A percentile compares a stretch with the other conserved stretches of the same genome.
phyloP scores from a whole-genome alignment of 2,329 filamentous ascomycete species.

The Claviceps maximensis region DNA sequence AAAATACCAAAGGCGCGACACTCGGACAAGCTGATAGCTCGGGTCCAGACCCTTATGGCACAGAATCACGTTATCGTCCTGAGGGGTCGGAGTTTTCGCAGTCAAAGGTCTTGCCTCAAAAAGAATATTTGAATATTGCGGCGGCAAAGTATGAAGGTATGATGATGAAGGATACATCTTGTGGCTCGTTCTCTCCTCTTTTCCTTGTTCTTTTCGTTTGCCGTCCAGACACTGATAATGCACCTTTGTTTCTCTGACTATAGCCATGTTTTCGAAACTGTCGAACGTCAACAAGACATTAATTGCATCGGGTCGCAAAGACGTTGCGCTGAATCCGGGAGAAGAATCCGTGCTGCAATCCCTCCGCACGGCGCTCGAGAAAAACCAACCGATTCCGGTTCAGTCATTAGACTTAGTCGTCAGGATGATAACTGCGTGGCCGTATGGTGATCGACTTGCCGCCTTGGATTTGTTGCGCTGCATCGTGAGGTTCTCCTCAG shows the following conservation, averaged over 20 bases:
- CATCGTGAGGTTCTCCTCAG: conserved; percentile 53
- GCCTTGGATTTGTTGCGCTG: conserved; percentile 82
- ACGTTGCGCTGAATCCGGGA: conserved; percentile 57
- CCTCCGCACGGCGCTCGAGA: conserved; percentile 52
- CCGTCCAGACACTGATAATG: neutral
- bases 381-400: conserved; percentile 33
- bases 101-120: conserved; percentile 60
- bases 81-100: conserved; percentile 32
- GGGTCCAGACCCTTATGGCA: conserved; percentile 61
- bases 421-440: conserved; percentile 67
- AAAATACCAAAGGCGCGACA: conserved; percentile 78
- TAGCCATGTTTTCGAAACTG: conserved; percentile 63
- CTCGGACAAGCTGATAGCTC: conserved; percentile 48
- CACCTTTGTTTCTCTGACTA: conserved; percentile 16
- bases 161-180: conserved; percentile 4
- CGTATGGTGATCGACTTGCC: conserved; percentile 65
- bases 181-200: too few relatives aligned
- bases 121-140: conserved; percentile 63
- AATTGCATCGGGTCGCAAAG: conserved; percentile 57
- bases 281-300: conserved; percentile 62
- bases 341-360: conserved; percentile 51
- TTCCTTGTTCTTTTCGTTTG: neutral
- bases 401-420: conserved; percentile 50
- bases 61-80: conserved; percentile 66
- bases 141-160: conserved; percentile 53